phyloP scores from a whole-genome alignment of 805 yeast genomes.

The Hanseniaspora osmophila region DNA sequence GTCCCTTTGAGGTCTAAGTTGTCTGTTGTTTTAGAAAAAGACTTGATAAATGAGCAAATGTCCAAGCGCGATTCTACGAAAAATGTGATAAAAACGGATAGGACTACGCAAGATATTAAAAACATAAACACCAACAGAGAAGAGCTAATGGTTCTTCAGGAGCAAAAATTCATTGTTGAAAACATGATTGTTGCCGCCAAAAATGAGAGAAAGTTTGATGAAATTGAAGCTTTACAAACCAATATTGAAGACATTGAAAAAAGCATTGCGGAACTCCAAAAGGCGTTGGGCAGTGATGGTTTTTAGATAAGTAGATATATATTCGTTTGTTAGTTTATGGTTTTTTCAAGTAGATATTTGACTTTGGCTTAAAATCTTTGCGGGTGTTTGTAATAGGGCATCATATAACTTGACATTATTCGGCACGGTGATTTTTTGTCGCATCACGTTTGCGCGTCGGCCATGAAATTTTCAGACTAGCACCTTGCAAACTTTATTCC shows the following conservation, averaged over 20 bases:
- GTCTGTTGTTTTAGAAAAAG: background rate
- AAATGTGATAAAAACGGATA: background rate
- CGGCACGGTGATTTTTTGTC: too few relatives aligned
- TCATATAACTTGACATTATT: too few relatives aligned
- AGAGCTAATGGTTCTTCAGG: slow-evolving; percentile 73
- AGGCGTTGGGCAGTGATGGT: slow-evolving; percentile 43
- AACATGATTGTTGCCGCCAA: slow-evolving; percentile 50
- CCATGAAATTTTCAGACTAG: too few relatives aligned
- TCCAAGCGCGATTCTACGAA: background rate
- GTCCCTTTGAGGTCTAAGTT: slow-evolving; percentile 42
- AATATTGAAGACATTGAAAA: slow-evolving; percentile 43
- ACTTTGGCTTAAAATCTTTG: too few relatives aligned
- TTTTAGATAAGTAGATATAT: slow-evolving; percentile 9
- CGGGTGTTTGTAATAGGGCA: too few relatives aligned
- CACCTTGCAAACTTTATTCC: too few relatives aligned
- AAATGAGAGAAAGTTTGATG: slow-evolving; percentile 63
- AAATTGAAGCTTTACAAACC: slow-evolving; percentile 41
- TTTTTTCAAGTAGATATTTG: too few relatives aligned
- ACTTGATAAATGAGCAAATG: background rate
- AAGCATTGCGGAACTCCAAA: slow-evolving; percentile 34
- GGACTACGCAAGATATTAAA: slow-evolving; percentile 20
- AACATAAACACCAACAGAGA: slow-evolving; percentile 51
- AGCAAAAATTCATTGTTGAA: slow-evolving; percentile 62
- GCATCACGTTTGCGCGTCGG: too few relatives aligned
- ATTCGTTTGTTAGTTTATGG: background rate